Conservation (phyloP, 306 rosid species). For the Medicago ruthenica region DNA sequence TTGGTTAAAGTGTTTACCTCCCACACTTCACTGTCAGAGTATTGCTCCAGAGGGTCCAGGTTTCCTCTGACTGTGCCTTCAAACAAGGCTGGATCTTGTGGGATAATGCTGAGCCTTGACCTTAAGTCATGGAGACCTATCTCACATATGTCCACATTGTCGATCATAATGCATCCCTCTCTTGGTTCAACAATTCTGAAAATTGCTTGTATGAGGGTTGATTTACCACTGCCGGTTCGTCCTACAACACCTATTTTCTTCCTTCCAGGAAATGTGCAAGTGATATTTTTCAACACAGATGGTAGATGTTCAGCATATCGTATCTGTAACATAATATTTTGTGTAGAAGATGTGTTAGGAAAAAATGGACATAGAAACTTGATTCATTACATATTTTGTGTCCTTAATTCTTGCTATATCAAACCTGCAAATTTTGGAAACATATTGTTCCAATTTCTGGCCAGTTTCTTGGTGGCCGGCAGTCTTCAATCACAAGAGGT, state of each 20-base stretch:
- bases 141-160: constrained; percentile 71
- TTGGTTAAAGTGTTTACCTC: constrained; percentile 59
- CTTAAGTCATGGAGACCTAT: constrained; percentile 94
- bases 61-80: constrained; percentile 94
- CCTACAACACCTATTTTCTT: constrained; percentile 94
- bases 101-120: constrained; percentile 90
- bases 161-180: constrained; percentile 85
- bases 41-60: constrained; percentile 72
- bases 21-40: constrained; percentile 80
- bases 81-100: constrained; percentile 91
- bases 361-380: background rate
- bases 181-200: constrained; percentile 89
- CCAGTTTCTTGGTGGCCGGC: constrained; percentile 83
- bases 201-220: constrained; percentile 92
- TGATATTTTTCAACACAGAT: constrained; percentile 74
- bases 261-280: constrained; percentile 88
- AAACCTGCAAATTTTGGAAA: constrained; percentile 77
- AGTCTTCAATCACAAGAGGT: constrained; percentile 73
- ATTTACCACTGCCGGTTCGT: constrained; percentile 96
- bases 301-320: constrained; percentile 97
- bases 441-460: constrained; percentile 84
- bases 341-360: constrained; percentile 18
- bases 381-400: constrained; percentile 1
- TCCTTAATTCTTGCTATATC: constrained; percentile 22
- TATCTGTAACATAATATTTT: constrained; percentile 53